phyloP scores from a whole-genome alignment of 176 grass and related monocot species.

The Paspalum notatum region DNA sequence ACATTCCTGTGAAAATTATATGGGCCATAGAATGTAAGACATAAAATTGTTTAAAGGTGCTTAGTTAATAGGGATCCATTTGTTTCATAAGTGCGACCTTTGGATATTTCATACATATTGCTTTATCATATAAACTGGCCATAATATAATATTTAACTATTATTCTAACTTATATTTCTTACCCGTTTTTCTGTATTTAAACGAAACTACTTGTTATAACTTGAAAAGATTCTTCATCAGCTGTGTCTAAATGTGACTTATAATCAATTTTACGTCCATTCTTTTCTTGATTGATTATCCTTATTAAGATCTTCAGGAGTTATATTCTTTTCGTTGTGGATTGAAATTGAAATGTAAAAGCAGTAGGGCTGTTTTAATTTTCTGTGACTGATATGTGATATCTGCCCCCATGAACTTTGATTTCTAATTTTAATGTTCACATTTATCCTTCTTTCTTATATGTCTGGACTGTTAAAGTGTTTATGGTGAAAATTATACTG shows the following conservation, averaged over 20 bases:
- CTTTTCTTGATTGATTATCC: background rate
- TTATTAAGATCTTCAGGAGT: background rate
- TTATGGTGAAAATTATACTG: background rate
- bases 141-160: background rate
- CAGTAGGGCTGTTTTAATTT: background rate
- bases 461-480: background rate
- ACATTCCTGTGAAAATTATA: background rate
- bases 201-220: background rate
- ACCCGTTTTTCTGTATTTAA: background rate
- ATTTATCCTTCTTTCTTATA: background rate
- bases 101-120: background rate
- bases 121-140: background rate
- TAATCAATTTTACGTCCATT: background rate
- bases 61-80: background rate
- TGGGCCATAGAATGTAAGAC: background rate
- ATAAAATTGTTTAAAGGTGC: background rate
- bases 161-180: background rate
- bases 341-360: background rate
- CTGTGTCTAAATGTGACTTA: background rate
- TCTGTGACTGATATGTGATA: background rate
- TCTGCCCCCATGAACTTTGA: background rate
- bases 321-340: background rate
- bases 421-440: background rate
- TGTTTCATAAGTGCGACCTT: background rate
- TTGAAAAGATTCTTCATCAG: background rate